phyloP scores from a whole-genome alignment of 257 asterid species.

The Solanum paucissectum region DNA sequence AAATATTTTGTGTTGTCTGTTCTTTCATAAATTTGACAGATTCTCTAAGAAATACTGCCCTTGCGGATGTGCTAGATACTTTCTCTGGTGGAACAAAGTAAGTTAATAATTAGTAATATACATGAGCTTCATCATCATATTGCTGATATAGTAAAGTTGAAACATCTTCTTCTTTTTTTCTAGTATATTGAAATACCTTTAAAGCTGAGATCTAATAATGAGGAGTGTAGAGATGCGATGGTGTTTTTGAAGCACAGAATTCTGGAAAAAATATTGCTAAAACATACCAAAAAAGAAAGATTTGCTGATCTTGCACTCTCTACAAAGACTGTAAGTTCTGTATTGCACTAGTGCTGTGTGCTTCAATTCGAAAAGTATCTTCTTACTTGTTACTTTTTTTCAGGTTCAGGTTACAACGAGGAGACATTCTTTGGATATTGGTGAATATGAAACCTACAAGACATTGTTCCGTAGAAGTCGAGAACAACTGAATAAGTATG shows the following conservation, averaged over 20 bases:
- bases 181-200: neutral
- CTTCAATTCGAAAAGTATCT: neutral
- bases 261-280: neutral
- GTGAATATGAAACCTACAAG: neutral
- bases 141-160: neutral
- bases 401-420: neutral
- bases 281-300: neutral
- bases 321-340: neutral
- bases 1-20: neutral
- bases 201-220: too few species aligned
- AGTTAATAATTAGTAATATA: neutral
- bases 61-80: neutral
- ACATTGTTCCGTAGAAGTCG: neutral
- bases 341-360: neutral
- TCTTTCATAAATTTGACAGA: neutral
- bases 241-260: neutral
- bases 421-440: neutral
- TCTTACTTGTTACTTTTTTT: neutral
- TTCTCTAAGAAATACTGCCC: neutral
- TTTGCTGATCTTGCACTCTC: neutral
- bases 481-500: neutral
- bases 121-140: neutral
- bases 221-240: neutral
- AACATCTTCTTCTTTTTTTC: neutral
- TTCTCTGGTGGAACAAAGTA: neutral